These are phyloP conservation scores for Ilex paraguariensis DNA, from an alignment of 305 asterid species.

Conservation along the genomic window DNA sequence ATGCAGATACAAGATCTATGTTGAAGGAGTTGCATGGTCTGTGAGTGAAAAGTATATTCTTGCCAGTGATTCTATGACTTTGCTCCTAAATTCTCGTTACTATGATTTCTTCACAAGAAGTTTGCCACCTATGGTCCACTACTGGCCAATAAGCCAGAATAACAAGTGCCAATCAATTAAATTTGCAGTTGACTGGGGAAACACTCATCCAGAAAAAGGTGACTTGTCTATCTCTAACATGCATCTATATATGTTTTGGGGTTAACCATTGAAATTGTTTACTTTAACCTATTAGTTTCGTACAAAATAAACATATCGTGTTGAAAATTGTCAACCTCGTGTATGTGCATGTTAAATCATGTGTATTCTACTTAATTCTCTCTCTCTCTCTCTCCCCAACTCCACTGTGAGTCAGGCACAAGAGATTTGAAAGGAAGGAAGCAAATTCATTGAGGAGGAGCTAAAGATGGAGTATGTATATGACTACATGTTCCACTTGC, in stretches of 20 bases:
- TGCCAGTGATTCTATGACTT: constrained; percentile 69
- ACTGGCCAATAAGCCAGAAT: neutral
- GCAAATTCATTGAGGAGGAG: constrained; percentile 15
- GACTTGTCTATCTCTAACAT: neutral
- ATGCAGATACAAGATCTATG: constrained; percentile 75
- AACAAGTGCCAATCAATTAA: neutral
- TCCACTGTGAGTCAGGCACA: constrained; percentile 6
- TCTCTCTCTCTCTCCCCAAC: too few relatives aligned
- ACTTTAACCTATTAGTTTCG: too few relatives aligned
- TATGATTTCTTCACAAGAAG: constrained; percentile 75
- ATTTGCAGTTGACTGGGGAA: neutral
- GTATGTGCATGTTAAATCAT: too few relatives aligned
- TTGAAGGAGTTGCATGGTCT: constrained; percentile 82
- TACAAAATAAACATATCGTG: too few relatives aligned
- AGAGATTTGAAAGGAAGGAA: constrained; percentile 15
- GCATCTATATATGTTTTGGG: too few relatives aligned
- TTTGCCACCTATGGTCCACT: constrained; percentile 9
- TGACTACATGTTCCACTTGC: neutral
- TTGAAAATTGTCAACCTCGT: too few relatives aligned
- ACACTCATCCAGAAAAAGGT: neutral
- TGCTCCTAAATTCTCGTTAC: constrained; percentile 49
- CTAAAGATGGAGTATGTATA: constrained; percentile 13
- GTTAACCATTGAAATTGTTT: too few relatives aligned
- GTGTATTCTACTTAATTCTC: too few relatives aligned
- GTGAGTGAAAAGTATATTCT: constrained; percentile 84